Percentiles rank a stretch among this genome's conserved stretches.
Evolutionary conservation across 164 flowering plant species (phyloP).

Genomic region (Amborella trichopoda): DNA sequence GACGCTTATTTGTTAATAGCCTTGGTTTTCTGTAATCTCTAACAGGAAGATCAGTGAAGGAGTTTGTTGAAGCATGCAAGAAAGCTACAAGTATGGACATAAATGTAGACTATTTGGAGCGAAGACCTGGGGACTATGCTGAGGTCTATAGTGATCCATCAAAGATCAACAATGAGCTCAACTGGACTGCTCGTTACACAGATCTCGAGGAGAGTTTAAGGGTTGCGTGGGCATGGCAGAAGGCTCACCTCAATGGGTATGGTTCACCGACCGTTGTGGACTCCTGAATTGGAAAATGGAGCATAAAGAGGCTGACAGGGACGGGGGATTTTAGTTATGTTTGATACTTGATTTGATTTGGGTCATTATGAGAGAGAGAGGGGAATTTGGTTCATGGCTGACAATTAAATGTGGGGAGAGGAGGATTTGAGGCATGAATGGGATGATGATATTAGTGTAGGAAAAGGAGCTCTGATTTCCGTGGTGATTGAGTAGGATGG

Average conservation of each 20-base stretch:
- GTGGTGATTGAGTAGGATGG: too few species aligned
- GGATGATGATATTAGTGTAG: too few species aligned
- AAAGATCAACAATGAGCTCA: slow-evolving; percentile 60
- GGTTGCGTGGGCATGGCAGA: slow-evolving; percentile 95
- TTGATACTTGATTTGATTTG: too few species aligned
- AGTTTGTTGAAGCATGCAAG: slow-evolving; percentile 94
- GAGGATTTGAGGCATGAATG: too few species aligned
- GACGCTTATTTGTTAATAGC: too few species aligned
- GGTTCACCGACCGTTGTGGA: slow-evolving; percentile 13
- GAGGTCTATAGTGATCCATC: slow-evolving; percentile 88
- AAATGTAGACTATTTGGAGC: slow-evolving; percentile 58
- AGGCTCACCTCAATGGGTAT: slow-evolving; percentile 62
- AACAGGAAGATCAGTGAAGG: slow-evolving; percentile 94
- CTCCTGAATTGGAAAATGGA: too few species aligned
- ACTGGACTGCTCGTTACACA: slow-evolving; percentile 83
- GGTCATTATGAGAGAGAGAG: too few species aligned
- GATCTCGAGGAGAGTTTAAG: slow-evolving; percentile 66
- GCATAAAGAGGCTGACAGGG: too few species aligned
- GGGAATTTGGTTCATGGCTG: too few species aligned
- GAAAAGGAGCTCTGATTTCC: too few species aligned
- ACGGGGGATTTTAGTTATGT: too few species aligned
- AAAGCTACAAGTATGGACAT: slow-evolving; percentile 74
- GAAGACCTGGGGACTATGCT: slow-evolving; percentile 95
- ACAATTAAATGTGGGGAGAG: too few species aligned
- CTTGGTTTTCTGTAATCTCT: not conserved